phyloP scores from a whole-genome alignment of 805 yeast species.

The Metschnikowia reukaufii region DNA sequence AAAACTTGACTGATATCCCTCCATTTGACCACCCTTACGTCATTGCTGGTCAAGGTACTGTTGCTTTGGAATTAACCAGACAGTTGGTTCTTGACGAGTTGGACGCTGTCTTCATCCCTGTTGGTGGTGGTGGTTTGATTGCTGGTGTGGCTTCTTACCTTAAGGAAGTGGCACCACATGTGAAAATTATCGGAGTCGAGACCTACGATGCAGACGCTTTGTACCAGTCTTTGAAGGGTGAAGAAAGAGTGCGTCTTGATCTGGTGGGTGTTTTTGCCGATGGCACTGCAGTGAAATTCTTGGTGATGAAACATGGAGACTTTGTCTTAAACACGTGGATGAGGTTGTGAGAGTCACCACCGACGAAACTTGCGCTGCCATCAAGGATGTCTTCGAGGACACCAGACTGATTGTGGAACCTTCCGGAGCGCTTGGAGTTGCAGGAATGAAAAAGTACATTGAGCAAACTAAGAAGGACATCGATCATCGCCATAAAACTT shows the following conservation, averaged over 20 bases:
- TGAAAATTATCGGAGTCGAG: slow-evolving; percentile 93
- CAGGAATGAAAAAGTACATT: slow-evolving; percentile 87
- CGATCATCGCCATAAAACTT: slow-evolving; percentile 67
- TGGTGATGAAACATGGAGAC: slow-evolving; percentile 89
- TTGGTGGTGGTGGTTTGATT: slow-evolving; percentile 97
- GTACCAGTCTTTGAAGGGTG: slow-evolving; percentile 61
- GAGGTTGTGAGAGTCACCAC: slow-evolving; percentile 83
- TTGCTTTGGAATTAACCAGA: slow-evolving; percentile 88
- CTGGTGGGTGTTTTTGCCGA: slow-evolving; percentile 97
- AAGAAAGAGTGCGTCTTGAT: slow-evolving; percentile 55
- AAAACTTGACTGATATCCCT: slow-evolving; percentile 87
- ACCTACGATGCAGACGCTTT: slow-evolving; percentile 95
- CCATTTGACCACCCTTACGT: slow-evolving; percentile 98
- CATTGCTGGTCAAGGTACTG: slow-evolving; percentile 98
- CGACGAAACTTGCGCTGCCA: slow-evolving; percentile 94
- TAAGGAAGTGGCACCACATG: slow-evolving; percentile 96
- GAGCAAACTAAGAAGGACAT: slow-evolving; percentile 59
- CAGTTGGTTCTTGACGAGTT: slow-evolving; percentile 77
- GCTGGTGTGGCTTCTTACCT: slow-evolving; percentile 89
- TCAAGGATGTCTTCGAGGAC: slow-evolving; percentile 94
- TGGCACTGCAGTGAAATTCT: slow-evolving; percentile 91
- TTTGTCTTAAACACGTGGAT: slow-evolving; percentile 78
- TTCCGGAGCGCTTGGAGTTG: slow-evolving; percentile 94
- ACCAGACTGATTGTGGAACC: slow-evolving; percentile 95
- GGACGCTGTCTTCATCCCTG: slow-evolving; percentile 85